Evolutionary conservation across 306 rosid genomes (phyloP), one percentile per base, ranked within the genome.

Genomic region (Castanea crenata): DNA sequence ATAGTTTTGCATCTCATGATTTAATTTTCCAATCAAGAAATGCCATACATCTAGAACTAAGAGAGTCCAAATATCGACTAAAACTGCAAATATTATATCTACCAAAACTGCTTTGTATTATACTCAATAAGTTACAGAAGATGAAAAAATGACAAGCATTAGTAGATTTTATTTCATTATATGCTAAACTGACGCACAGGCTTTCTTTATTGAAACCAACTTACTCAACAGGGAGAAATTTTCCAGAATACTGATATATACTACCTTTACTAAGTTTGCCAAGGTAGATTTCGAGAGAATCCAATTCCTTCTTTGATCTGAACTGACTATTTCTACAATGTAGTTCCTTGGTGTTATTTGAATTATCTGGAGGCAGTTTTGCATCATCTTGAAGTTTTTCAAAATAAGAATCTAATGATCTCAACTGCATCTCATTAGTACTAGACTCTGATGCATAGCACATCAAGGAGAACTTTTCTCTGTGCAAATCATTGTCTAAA

Each of bases 221-320:
- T 32, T 18, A 19, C 49, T 34, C 38, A 13, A 31, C 27, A 38
- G 7, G 20, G 49, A 71, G 56, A 18, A 21, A 46, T 6, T 35
- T 5, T 25, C 56, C 58, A 12, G 73, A 74, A 55, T 54, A 10
- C 63, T 76, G 70, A 69, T 52, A 72, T 58, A 14, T 58, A 14
- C 74, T 85, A 86, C 95, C 95, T 76, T 79, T 4, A 62, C 85
- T 75, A 73, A 90, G 85, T 86, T 92, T 91, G 56, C 84, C 88
- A 83, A 94, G 87, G 85, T 87, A 94, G 68, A 83, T 86, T 51
- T 89, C 87, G 59, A 94, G 97, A 71, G 89, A 85, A n/a, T 82
- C 84, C 73, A 94, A 65, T 81, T 79, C 91, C 79, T 75, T 77
- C 83, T 79, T 86, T 63, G 81, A 68, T 81, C 69, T 73, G 35